Evolutionary conservation across 2,329 filamentous ascomycete species (phyloP).

Genomic region (Pseudogymnoascus verrucosus): DNA sequence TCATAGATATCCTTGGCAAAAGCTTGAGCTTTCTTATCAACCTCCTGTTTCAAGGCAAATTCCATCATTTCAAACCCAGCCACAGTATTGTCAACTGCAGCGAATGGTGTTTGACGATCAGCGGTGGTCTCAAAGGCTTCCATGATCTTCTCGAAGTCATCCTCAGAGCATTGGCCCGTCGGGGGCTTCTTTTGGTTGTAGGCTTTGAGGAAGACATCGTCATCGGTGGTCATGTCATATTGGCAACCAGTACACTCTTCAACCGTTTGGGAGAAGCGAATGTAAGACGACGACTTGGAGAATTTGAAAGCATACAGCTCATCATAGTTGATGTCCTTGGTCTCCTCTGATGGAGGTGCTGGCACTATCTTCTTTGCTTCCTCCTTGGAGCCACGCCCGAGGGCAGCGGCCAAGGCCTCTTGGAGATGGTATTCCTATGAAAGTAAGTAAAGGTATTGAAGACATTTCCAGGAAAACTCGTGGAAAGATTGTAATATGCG

Average conservation of each 20-base stretch:
- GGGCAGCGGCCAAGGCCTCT: conserved; percentile 23
- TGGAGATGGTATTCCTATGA: conserved; percentile 30
- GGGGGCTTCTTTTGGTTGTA: conserved; percentile 71
- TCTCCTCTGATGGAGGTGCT: conserved; percentile 56
- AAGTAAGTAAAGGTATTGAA: conserved; percentile 13
- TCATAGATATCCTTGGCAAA: conserved; percentile 77
- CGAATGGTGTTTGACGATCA: conserved; percentile 75
- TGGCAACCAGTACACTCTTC: conserved; percentile 86
- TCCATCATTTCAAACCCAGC: conserved; percentile 72
- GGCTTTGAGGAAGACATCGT: conserved; percentile 73
- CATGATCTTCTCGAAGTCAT: conserved; percentile 91
- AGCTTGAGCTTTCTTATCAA: conserved; percentile 38
- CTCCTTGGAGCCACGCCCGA: conserved; percentile 20
- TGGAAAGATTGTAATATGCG: conserved; percentile 7
- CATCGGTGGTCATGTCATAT: conserved; percentile 92
- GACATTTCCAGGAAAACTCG: neutral
- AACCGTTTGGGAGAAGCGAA: conserved; percentile 95
- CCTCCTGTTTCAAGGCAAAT: conserved; percentile 49
- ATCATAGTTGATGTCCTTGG: conserved; percentile 69
- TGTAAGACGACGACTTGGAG: conserved; percentile 82
- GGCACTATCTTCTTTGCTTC: conserved; percentile 40
- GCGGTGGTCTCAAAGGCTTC: conserved; percentile 89
- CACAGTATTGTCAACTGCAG: conserved; percentile 80
- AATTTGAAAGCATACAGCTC: conserved; percentile 74
- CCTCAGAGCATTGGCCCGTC: conserved; percentile 65